A percentile compares a stretch with the other conserved stretches of the same genome.
Evolutionary conservation across 495 filamentous ascomycete genomes (phyloP).

Genomic region (Aspergillus ostianus): DNA sequence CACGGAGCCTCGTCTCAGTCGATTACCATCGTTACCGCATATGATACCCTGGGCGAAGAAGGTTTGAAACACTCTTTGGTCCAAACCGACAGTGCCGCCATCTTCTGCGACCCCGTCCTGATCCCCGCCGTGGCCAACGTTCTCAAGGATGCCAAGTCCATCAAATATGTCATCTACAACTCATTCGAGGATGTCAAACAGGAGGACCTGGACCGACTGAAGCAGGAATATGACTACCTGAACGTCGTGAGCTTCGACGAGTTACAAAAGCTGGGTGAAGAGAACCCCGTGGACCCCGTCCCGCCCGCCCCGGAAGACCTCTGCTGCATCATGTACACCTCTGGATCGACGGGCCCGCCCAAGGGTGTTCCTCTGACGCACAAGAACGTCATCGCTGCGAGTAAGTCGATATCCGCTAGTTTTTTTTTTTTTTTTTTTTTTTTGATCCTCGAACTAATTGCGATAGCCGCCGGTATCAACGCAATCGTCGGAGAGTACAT

Average conservation of each 20-base stretch:
- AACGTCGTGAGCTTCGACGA: constrained; percentile 83
- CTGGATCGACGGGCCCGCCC: constrained; percentile 92
- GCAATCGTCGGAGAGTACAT: constrained; percentile 82
- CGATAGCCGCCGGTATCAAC: constrained; percentile 81
- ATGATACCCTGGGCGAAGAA: constrained; percentile 94
- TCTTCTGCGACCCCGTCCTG: constrained; percentile 87
- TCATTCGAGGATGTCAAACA: constrained; percentile 71
- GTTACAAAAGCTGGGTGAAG: constrained; percentile 74
- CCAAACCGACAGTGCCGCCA: constrained; percentile 79
- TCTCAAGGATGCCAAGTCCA: constrained; percentile 71
- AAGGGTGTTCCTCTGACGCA: constrained; percentile 95
- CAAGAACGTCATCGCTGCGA: constrained; percentile 81
- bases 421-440: not conserved
- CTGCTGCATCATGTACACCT: constrained; percentile 99
- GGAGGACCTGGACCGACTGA: constrained; percentile 76
- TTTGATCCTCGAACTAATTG: not conserved
- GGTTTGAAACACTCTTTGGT: constrained; percentile 88
- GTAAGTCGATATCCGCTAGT: constrained; percentile 46
- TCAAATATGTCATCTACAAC: constrained; percentile 90
- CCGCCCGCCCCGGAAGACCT: constrained; percentile 83
- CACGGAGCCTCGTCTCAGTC: constrained; percentile 85
- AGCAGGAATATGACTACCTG: constrained; percentile 65
- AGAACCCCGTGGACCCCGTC: constrained; percentile 77
- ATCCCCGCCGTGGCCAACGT: constrained; percentile 78
- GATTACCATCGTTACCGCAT: constrained; percentile 92